Base-by-base conservation (phyloP, 768 basidiomycete genomes). In the Boletellus ananas region DNA sequence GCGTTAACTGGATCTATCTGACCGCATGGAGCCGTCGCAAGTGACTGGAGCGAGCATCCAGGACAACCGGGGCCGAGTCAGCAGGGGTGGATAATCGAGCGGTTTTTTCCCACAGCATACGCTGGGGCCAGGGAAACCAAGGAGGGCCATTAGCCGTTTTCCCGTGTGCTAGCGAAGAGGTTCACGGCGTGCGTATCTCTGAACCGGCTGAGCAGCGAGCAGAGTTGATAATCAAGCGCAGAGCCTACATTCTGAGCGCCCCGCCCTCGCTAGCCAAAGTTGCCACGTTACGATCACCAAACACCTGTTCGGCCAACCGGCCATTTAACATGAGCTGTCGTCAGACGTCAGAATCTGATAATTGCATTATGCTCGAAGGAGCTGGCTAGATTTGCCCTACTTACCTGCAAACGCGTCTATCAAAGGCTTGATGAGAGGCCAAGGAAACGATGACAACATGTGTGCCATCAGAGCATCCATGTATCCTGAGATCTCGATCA, bases 21-120 rank as follows among this genome's bases (percentile, higher is more conserved):
- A 27, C 51, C 57, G 59, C 56, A 52, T 47, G 59, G 54, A 42
- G 53, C 43, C 55, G 47, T 25, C 51, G 52, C 52, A 50, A 50
- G 42, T 49, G 43, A 34, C 41, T 52, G 37, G 33, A 49, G 20
- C 46, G n/a, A n/a, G 18, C 8, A 47, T 38, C 38, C 14, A 45
- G 39, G 45, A 50, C 36, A 61, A 6, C 23, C 23, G 23, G 23
- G 4, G 49, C 51, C 52, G 54, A 57, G 37, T 47, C 51, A 50
- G 49, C 27, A 54, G 43, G 54, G 41, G 45, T 18, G 25, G 49
- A 56, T 47, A 57, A 43, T 55, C 43, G 41, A 41, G 59, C 36
- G 44, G 37, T 31, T 21, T 27, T 61, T 62, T 68, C 61, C 51
- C 61, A 67, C 62, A 54, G 46, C 46, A 21, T 14, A 14, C 35